Conservation (phyloP, 192 early-diverging fungal genomes). For the Coemansia sp. region DNA sequence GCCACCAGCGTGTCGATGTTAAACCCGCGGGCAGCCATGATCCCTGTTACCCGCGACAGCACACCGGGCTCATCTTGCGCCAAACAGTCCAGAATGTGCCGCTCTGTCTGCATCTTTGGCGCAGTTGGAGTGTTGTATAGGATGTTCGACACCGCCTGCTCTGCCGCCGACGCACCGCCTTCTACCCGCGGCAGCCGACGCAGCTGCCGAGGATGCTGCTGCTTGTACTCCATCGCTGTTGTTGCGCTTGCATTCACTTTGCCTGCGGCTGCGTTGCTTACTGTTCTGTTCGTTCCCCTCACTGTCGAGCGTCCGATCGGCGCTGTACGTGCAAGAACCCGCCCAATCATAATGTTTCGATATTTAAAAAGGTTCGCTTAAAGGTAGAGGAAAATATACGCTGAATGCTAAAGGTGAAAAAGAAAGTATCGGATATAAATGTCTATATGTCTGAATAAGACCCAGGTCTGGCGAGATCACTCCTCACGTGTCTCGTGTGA, state of each 20-base stretch:
- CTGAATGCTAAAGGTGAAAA: not conserved
- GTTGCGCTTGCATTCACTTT: constrained; percentile 55
- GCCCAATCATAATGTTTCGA: constrained; percentile 16
- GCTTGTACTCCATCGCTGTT: constrained; percentile 54
- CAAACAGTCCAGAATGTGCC: constrained; percentile 92
- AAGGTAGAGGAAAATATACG: not conserved
- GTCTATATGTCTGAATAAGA: not conserved
- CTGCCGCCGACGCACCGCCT: constrained; percentile 65
- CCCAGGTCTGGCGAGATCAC: too few species aligned
- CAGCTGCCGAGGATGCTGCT: constrained; percentile 53
- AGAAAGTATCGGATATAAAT: not conserved
- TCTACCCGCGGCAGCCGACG: constrained; percentile 50
- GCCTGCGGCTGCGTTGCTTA: constrained; percentile 16
- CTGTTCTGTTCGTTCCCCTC: constrained; percentile 11
- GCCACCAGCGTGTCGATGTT: constrained; percentile 98
- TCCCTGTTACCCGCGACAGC: constrained; percentile 76
- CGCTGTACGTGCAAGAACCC: constrained; percentile 14
- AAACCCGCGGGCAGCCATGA: constrained; percentile 91
- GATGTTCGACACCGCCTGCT: constrained; percentile 96
- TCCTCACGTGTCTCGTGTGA: too few species aligned
- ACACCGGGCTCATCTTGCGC: constrained; percentile 92
- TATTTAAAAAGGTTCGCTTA: not conserved
- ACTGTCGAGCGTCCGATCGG: not conserved
- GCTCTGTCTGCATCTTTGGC: constrained; percentile 59
- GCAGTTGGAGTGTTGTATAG: constrained; percentile 92